Evolutionary conservation across 768 basidiomycete genomes (phyloP), one percentile per base, ranked within the genome.

Genomic region (Rhodocollybia butyracea): DNA sequence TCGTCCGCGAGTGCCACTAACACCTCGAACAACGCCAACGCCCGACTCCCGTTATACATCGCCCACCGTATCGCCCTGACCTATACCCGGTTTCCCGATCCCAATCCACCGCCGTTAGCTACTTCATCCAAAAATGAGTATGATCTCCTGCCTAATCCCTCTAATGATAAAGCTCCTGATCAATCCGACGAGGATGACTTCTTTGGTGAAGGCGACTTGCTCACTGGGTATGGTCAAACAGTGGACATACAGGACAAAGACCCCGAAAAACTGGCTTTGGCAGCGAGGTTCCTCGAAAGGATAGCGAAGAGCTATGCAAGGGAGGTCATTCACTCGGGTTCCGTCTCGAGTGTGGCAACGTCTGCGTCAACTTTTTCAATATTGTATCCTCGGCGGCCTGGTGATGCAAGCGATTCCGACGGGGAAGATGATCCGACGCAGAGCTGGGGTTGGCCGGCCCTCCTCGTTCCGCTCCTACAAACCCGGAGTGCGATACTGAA

Each of bases 51-150:
- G 0, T 73, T 96, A n/a, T 91, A 85, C 80, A 88, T 99, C 50
- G 96, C 94, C 3, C 89, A 83, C 67, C 83, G 87, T 30, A 98
- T 99, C 53, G 96, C 94, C 0, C 83, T 89, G 57, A 89, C 89
- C 3, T 95, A 98, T 66, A 81, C 83, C 11, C 31, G 17, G 21
- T 38, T 50, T 15, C 48, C 48, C 7, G 34, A 50, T 34, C 48
- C 6, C 11, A 34, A 46, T 19, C 45, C 13, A n/a, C 24, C 29
- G 5, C 3, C 27, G 22, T 27, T 27, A n/a, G n/a, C n/a, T n/a
- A n/a, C n/a, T n/a, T n/a, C n/a, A n/a, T n/a, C n/a, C n/a, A n/a
- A n/a, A n/a, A n/a, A n/a, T n/a, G n/a, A n/a, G n/a, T n/a, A n/a
- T n/a, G n/a, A n/a, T n/a, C n/a, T n/a, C n/a, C n/a, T n/a, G n/a